Evolutionary conservation across 257 asterid species (phyloP), one percentile per base, ranked within the genome.

Genomic region (Plantago major): DNA sequence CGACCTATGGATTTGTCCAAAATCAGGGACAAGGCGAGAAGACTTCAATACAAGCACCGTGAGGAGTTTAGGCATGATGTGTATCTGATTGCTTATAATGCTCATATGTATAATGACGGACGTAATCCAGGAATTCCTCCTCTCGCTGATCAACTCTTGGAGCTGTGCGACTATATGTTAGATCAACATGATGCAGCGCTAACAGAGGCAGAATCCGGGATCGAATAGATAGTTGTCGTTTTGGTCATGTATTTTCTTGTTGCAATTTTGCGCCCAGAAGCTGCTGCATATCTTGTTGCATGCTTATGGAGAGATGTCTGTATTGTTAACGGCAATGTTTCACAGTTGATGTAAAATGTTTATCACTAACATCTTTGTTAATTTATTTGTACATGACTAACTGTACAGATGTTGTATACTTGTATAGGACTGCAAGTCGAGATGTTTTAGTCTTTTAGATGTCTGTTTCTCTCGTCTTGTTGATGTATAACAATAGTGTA

Each of bases 81-180:
- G 44, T 81, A 46, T 58, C 96, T 80, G 73, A 93, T 93, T 15
- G 81, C 72, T 18, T 60, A n/a, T 78, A 93, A 93, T 52, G 97
- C 99, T 58, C 99, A 93, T 68, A 63, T 14, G 58, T 93, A 93
- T 73, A 89, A 89, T 43, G 94, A 85, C 60, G 55, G 82, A 52
- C 83, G 96, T 40, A 81, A 93, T 70, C 99, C 99, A 67, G 83
- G 84, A 61, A 93, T 93, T 72, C 99, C 99, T 67, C 99, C 99
- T 46, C 90, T 89, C 33, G 99, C 99, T 0, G 99, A 93, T 78
- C 92, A 87, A 72, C 99, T 93, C 70, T 77, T 93, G 56, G 96
- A 89, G 81, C 84, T 85, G 42, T 93, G 99, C 62, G 99, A 89
- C 76, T 81, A 64, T 74, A 72, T 93, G 72, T 73, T 93, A 67